Base-by-base conservation (phyloP, 768 basidiomycete genomes). In the Termitomyces sp. region DNA sequence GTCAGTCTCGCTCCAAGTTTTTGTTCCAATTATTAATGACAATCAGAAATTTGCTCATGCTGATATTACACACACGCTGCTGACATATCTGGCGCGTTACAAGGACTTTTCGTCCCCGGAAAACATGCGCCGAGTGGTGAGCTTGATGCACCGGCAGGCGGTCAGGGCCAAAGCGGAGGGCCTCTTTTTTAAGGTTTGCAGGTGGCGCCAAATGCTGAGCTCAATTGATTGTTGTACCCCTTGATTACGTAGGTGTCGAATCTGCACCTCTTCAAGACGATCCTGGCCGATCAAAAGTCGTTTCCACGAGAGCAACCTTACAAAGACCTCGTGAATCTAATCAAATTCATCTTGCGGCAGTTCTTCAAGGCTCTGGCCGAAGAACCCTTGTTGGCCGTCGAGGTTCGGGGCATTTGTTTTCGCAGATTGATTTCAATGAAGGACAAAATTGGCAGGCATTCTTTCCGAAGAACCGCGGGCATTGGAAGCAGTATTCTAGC, bases 331-430 rank as follows among this genome's bases (percentile, higher is more conserved):
- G 69, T 91, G 54, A 79, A 81, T 54, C 73, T 98, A 37, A 85
- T 98, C 74, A 89, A 85, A 64, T 99, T 81, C 72, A 78, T 98
- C 59, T 78, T 98, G 57, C 84, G 91, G 26, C 86, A 88, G 67
- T 98, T 98, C 78, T 98, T 99, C 84, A 98, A 97, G 69, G 82
- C 86, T 7, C 78, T 94, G 48, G 80, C 83, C 53, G 85, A 91
- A 60, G 88, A 97, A 59, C 79, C 91, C 0, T 90, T 98, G 73
- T 76, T 98, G 47, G 81, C 92, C 58, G 80, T 98, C 59, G 94
- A 98, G 79, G 94, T 94, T 64, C 75, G 71, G 56, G 56, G 14
- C 63, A 57, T 57, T 53, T 54, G 26, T 35, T 59, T 51, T 55
- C 45, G 12, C 46, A 43, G 28, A 26, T 3, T 42, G n/a, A 14